Evolutionary conservation across 257 asterid genomes (phyloP).

Genomic region (Salvia rosmarinus): DNA sequence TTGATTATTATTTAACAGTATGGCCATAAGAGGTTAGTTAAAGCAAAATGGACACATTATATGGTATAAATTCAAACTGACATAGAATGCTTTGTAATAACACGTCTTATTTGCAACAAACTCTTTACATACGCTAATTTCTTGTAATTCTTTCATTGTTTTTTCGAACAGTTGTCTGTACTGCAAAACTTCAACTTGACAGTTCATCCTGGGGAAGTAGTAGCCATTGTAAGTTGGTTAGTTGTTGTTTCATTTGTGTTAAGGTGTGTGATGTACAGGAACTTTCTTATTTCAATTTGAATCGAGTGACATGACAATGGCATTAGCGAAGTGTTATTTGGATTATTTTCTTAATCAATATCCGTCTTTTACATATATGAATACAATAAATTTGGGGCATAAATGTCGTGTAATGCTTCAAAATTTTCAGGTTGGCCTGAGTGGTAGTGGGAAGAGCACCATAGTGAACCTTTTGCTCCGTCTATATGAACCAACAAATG

Average conservation of each 20-base stretch:
- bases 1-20: too few relatives aligned
- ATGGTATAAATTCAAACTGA: constrained; percentile 2
- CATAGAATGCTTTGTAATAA: constrained; percentile 13
- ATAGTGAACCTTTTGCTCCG: constrained; percentile 90
- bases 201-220: constrained; percentile 85
- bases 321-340: constrained; percentile 1
- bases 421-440: constrained; percentile 78
- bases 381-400: constrained; percentile 3
- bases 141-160: not conserved
- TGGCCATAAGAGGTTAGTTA: too few relatives aligned
- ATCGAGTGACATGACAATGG: not conserved
- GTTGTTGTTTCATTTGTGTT: constrained; percentile 1
- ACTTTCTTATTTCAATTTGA: constrained; percentile 19
- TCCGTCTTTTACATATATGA: constrained; percentile 6
- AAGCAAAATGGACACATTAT: too few relatives aligned
- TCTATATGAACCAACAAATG: constrained; percentile 88
- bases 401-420: constrained; percentile 18
- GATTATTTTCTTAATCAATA: constrained; percentile 23
- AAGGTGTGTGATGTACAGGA: not conserved
- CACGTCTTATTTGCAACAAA: constrained; percentile 3
- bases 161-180: constrained; percentile 68
- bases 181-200: constrained; percentile 63
- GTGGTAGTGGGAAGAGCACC: constrained; percentile 99
- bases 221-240: constrained; percentile 76
- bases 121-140: not conserved